Evolutionary conservation across 1,284 basidiomycete species (phyloP), one percentile per base, ranked within the genome.

Genomic region (Volvariella volvacea): DNA sequence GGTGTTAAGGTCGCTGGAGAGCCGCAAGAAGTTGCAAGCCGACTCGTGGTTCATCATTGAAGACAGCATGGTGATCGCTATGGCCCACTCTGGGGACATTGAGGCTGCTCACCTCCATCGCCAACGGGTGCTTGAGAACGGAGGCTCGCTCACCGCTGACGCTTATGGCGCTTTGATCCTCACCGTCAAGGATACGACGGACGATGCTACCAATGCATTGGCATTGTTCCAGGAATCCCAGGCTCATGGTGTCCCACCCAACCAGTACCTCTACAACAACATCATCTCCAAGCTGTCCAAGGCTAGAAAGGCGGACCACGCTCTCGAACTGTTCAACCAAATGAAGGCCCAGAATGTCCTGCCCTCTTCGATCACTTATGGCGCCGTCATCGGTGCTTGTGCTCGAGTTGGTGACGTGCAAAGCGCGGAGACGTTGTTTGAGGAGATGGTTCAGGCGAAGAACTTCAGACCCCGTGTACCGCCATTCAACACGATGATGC

Each of bases 401-500:
- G 91, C 89, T 30, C 80, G 94, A 46, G 93, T 96, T 4, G 95
- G 96, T 3, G 94, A 99, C 62, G 80, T 83, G 15, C 69, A 74
- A 15, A 83, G 83, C 0, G 96, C 96, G 1, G 88, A 90, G 59
- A 70, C 71, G 10, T 66, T 98, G 42, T 98, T 96, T 65, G 63
- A 71, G 43, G 92, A 95, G 66, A 99, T 99, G 95, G 63, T 73
- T 6, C 52, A 62, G 33, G 75, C 83, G 52, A 73, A 66, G 21
- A 82, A 83, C 53, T 98, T 93, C 74, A 85, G 76, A 65, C 84
- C 94, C 6, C 76, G 93, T 4, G 84, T 96, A 1, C 95, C 96
- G 17, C 95, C 95, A 3, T 92, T 81, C 72, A 99, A 97, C 68
- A 97, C 90, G 31, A 97, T 99, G 94, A 97, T 99, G 78, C 96